Evolutionary conservation across 2,329 filamentous ascomycete species (phyloP), one percentile per base, ranked within the genome.

Genomic region (Pyrenophora seminiperda): DNA sequence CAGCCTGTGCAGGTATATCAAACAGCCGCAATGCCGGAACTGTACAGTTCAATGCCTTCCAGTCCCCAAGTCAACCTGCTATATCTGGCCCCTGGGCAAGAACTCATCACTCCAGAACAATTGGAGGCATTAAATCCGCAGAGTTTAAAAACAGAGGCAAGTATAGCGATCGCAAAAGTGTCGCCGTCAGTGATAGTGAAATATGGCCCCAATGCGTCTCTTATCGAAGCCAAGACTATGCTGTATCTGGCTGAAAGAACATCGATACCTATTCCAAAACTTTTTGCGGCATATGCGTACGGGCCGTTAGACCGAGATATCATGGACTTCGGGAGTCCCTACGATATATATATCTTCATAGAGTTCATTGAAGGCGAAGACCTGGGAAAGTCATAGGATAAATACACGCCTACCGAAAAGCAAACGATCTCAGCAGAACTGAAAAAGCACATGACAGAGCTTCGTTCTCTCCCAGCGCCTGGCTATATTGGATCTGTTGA

Each of bases 291-390:
- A 41, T 60, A 60, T 45, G 47, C 57, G 48, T 56, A 56, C 38
- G 48, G 57, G 41, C 57, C 54, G 7, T 22, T 60, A 15, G 52
- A 58, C 38, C 47, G 57, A 46, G 40, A 46, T 15, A 15, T 55
- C 4, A 30, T 38, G 20, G 54, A 58, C 9, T 58, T 41, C 17
- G 54, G 46, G 18, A 56, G 32, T 45, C 36, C 54, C 20, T 56
- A 57, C 24, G 50, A 56, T 43, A 56, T 50, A 18, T 62, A 62
- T 40, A 54, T 62, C 41, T 54, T 59, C 18, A 55, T 58, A 57
- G 52, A 60, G 40, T 58, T 54, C 30, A 49, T 62, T n/a, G 45
- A 59, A 45, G 53, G 53, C 42, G 50, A 61, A 37, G 45, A 43
- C 37, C 24, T 59, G 15, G 45, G n/a, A 18, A 56, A 54, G 13